These are phyloP conservation scores for Wickerhamiella shivajii DNA, from an alignment of 805 yeast genomes.

Conservation along the genomic window DNA sequence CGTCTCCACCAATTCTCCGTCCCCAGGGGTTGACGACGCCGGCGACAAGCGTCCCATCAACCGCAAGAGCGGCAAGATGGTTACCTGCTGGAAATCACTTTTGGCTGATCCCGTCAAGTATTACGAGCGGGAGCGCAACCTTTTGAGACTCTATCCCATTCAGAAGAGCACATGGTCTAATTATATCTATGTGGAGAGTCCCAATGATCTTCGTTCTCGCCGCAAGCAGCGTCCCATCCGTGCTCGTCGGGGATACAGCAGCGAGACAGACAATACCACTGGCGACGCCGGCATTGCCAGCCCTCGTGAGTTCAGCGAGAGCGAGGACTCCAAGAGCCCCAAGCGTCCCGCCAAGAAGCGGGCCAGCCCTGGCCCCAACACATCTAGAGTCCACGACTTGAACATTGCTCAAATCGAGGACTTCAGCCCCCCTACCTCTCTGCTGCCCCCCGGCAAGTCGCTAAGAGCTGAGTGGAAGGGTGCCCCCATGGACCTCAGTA, in stretches of 20 bases:
- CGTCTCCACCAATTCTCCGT: neutral
- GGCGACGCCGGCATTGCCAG: conserved; percentile 5
- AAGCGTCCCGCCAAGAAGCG: conserved; percentile 9
- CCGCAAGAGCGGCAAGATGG: conserved; percentile 14
- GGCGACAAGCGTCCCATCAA: conserved; percentile 3
- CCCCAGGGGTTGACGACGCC: conserved; percentile 3
- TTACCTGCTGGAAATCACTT: conserved; percentile 21
- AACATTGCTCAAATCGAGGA: conserved; percentile 41
- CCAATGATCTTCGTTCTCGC: conserved; percentile 7
- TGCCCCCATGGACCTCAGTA: conserved; percentile 79
- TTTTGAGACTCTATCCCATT: conserved; percentile 21
- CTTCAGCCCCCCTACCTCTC: conserved; percentile 54
- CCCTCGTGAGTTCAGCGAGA: conserved; percentile 3
- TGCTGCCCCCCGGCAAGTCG: conserved; percentile 56
- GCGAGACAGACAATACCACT: neutral
- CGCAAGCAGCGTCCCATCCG: conserved; percentile 8
- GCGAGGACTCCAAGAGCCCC: conserved; percentile 5
- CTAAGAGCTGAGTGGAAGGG: conserved; percentile 96
- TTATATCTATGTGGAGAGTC: conserved; percentile 13
- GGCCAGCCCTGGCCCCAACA: neutral
- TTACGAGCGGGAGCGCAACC: conserved; percentile 20
- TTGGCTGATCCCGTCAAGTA: conserved; percentile 21
- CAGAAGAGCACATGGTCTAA: conserved; percentile 23
- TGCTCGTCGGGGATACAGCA: conserved; percentile 8
- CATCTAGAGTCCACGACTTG: conserved; percentile 27